Base-by-base conservation (phyloP, 1,284 basidiomycete genomes). In the Malassezia pachydermatis region DNA sequence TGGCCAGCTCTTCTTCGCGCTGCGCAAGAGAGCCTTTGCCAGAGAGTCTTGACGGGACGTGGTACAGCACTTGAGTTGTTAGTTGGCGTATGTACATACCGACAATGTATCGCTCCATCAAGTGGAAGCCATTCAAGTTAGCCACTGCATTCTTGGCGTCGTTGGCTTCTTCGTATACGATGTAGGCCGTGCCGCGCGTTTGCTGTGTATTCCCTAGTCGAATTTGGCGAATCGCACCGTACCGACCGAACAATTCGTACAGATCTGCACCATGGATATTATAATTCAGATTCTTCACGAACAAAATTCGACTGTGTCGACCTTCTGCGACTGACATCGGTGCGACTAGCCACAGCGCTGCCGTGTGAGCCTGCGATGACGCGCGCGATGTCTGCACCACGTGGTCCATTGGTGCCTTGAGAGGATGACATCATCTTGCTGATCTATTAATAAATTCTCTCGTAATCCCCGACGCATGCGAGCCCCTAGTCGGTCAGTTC, bases 171-270 rank as follows among this genome's bases (percentile, higher is more conserved):
- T 76, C 74, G 48, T 67, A 75, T 7, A 73, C 73, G 11, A 98
- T 85, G 68, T 92, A 98, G 0, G 92, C 94, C 10, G 92, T 96
- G 17, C 92, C 92, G 66, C 86, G 87, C 23, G 88, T 86, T 76
- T 95, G 95, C 17, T 55, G 76, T 65, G 90, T 86, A 60, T 82
- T 89, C 38, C 92, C 92, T 59, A 95, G 81, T 47, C 92, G 81
- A 60, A 98, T 84, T 74, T 98, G 92, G 35, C 92, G 83, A 66
- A 98, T 88, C 59, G 86, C 86, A 35, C 92, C 92, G 76, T 98
- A 98, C 56, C 88, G 85, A 47, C 90, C 92, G 69, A 98, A 98
- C 51, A 98, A 78, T 75, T 98, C 92, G 74, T 96, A 96, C 57
- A 96, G 75, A 73, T 95, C 90, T 51, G 88, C 57, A 35, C 66